A percentile compares a stretch with the other conserved stretches of the same genome.
These are phyloP conservation scores for Solanum pennellii DNA, from an alignment of 257 asterid species.

Conservation along the genomic window DNA sequence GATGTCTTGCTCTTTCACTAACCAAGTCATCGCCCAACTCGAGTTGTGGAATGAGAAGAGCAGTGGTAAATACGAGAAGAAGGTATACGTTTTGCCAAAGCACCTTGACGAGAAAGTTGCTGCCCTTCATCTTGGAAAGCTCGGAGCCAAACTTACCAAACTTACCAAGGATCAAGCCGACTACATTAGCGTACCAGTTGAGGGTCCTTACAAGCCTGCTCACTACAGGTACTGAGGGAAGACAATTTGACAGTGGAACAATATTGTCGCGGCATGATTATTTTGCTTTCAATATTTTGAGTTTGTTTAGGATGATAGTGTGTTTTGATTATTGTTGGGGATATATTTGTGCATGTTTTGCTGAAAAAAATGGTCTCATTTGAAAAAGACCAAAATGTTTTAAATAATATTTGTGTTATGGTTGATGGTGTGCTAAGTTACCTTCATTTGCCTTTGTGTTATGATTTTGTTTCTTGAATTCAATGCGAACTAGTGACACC, in stretches of 20 bases:
- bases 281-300: neutral
- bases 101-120: conserved; percentile 62
- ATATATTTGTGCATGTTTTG: neutral
- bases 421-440: conserved; percentile 3
- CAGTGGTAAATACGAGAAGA: conserved; percentile 43
- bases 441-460: neutral
- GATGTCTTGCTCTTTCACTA: conserved; percentile 55
- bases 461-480: neutral
- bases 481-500: neutral
- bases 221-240: conserved; percentile 41
- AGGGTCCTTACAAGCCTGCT: conserved; percentile 61
- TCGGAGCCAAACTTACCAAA: conserved; percentile 52
- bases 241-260: neutral
- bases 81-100: conserved; percentile 49
- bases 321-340: neutral
- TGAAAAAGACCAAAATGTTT: conserved; percentile 3
- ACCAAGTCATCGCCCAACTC: conserved; percentile 59
- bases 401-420: conserved; percentile 4
- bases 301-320: neutral
- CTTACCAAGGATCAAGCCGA: conserved; percentile 40
- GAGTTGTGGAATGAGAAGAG: conserved; percentile 52
- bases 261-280: neutral
- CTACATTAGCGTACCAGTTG: conserved; percentile 40
- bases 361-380: neutral
- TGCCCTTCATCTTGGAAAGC: conserved; percentile 51